Percentiles rank a stretch among this genome's conserved stretches.
These are phyloP conservation scores for Lachnellula arida DNA, from an alignment of 2,329 filamentous ascomycete species.

Conservation along the genomic window DNA sequence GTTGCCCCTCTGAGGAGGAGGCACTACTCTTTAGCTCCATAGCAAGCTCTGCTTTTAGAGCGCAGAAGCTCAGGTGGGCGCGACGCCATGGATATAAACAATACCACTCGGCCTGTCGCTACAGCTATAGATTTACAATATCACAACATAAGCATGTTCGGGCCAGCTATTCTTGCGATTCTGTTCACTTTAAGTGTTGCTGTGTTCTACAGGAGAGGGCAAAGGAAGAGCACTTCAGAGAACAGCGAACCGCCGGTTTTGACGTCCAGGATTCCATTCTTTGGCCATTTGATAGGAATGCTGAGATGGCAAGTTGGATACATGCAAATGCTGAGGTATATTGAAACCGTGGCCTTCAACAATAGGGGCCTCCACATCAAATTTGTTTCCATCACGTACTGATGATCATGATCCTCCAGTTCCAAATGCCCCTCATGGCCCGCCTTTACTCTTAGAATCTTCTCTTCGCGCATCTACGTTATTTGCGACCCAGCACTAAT, in stretches of 20 bases:
- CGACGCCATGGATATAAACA: slow-evolving; percentile 8
- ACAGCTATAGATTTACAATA: slow-evolving; percentile 1
- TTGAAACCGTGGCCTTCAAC: not conserved
- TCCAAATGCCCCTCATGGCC: slow-evolving; percentile 22
- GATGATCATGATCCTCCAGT: slow-evolving; percentile 5
- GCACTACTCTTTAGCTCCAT: too few relatives aligned
- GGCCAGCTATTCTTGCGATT: slow-evolving; percentile 2
- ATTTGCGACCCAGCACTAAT: slow-evolving; percentile 40
- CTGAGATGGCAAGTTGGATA: slow-evolving; percentile 36
- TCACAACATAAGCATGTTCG: slow-evolving; percentile 3
- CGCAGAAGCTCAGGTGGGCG: not conserved
- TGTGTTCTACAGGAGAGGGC: slow-evolving; percentile 5
- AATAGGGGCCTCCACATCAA: not conserved
- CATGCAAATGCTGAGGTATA: slow-evolving; percentile 36
- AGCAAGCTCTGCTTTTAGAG: not conserved
- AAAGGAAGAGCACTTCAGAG: not conserved
- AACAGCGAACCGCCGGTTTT: slow-evolving; percentile 39
- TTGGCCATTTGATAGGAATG: slow-evolving; percentile 44
- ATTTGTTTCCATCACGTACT: not conserved
- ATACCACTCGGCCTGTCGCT: slow-evolving; percentile 1
- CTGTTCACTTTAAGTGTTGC: slow-evolving; percentile 6
- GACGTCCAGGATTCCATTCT: slow-evolving; percentile 37
- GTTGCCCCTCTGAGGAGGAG: too few relatives aligned
- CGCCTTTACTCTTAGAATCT: slow-evolving; percentile 43
- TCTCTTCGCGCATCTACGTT: slow-evolving; percentile 41